Evolutionary conservation across 2,329 filamentous ascomycete genomes (phyloP).

Genomic region (Colletotrichum ledebouriae): DNA sequence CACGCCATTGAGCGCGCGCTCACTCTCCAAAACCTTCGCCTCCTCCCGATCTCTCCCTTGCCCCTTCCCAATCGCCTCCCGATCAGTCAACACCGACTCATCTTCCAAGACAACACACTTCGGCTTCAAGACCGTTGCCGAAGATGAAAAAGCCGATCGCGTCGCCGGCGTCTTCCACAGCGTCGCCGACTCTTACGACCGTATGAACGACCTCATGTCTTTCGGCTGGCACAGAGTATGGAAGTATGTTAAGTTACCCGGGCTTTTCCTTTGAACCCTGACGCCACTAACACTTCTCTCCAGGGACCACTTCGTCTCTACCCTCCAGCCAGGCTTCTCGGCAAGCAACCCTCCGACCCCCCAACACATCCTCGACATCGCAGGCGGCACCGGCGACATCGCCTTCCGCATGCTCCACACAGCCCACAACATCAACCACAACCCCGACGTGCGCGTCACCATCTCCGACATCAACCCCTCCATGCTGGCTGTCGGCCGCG

Average conservation of each 20-base stretch:
- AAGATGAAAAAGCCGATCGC: slow-evolving; percentile 78
- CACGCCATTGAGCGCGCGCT: slow-evolving; percentile 30
- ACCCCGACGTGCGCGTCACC: slow-evolving; percentile 81
- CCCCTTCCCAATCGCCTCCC: slow-evolving; percentile 49
- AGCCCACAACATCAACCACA: slow-evolving; percentile 80
- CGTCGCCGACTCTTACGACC: slow-evolving; percentile 94
- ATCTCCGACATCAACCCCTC: slow-evolving; percentile 96
- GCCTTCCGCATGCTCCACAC: slow-evolving; percentile 96
- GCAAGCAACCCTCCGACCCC: slow-evolving; percentile 59
- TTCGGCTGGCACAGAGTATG: slow-evolving; percentile 96
- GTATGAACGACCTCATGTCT: slow-evolving; percentile 99
- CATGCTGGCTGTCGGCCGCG: slow-evolving; percentile 91
- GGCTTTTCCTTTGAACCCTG: slow-evolving; percentile 5
- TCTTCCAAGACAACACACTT: slow-evolving; percentile 83
- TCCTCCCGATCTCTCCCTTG: slow-evolving; percentile 30
- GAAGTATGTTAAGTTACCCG: slow-evolving; percentile 69
- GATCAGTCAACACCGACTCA: slow-evolving; percentile 45
- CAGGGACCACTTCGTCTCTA: slow-evolving; percentile 91
- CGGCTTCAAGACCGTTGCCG: slow-evolving; percentile 87
- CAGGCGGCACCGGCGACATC: slow-evolving; percentile 97
- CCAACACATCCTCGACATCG: slow-evolving; percentile 91
- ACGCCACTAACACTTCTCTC: slow-evolving; percentile 29
- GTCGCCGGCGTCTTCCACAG: slow-evolving; percentile 94
- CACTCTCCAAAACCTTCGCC: slow-evolving; percentile 23
- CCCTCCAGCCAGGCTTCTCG: slow-evolving; percentile 83